Percentiles rank a stretch among this genome's conserved stretches.
phyloP scores from a whole-genome alignment of 331 rosid species.

The Arachis monticola region DNA sequence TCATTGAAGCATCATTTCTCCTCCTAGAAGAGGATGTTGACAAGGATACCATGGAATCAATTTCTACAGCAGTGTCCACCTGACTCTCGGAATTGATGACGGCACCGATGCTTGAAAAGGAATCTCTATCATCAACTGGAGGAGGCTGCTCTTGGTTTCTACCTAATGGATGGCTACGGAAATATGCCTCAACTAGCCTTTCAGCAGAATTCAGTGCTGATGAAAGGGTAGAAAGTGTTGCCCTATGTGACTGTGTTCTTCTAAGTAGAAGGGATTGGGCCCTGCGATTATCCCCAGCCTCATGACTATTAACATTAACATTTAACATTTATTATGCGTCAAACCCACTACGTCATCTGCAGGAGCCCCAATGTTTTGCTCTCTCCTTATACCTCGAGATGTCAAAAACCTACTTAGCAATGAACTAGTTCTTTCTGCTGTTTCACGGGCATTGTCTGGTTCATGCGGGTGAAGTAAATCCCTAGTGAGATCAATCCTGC shows the following conservation, averaged over 20 bases:
- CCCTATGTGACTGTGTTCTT: slow-evolving; percentile 62
- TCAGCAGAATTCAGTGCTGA: slow-evolving; percentile 68
- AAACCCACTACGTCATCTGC: slow-evolving; percentile 62
- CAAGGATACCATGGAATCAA: slow-evolving; percentile 84
- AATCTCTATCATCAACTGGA: slow-evolving; percentile 80
- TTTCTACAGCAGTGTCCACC: slow-evolving; percentile 83
- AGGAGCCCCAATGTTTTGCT: slow-evolving; percentile 53
- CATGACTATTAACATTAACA: slow-evolving; percentile 35
- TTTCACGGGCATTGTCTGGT: slow-evolving; percentile 51
- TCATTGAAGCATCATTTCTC: slow-evolving; percentile 73
- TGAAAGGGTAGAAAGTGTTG: slow-evolving; percentile 57
- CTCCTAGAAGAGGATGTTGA: slow-evolving; percentile 91
- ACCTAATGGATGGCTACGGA: slow-evolving; percentile 55
- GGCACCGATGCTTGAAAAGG: slow-evolving; percentile 77
- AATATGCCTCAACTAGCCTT: slow-evolving; percentile 66
- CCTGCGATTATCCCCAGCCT: slow-evolving; percentile 60
- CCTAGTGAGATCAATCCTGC: slow-evolving; percentile 65
- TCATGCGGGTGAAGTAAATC: slow-evolving; percentile 60
- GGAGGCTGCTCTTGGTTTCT: slow-evolving; percentile 73
- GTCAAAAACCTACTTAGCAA: slow-evolving; percentile 72
- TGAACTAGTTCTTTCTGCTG: slow-evolving; percentile 60
- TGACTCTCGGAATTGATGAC: slow-evolving; percentile 82
- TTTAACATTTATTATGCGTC: slow-evolving; percentile 43
- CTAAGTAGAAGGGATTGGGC: slow-evolving; percentile 55
- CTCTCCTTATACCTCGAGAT: slow-evolving; percentile 75